These are phyloP conservation scores for Macroventuria anomochaeta DNA, from an alignment of 2,329 filamentous ascomycete species.

Conservation along the genomic window DNA sequence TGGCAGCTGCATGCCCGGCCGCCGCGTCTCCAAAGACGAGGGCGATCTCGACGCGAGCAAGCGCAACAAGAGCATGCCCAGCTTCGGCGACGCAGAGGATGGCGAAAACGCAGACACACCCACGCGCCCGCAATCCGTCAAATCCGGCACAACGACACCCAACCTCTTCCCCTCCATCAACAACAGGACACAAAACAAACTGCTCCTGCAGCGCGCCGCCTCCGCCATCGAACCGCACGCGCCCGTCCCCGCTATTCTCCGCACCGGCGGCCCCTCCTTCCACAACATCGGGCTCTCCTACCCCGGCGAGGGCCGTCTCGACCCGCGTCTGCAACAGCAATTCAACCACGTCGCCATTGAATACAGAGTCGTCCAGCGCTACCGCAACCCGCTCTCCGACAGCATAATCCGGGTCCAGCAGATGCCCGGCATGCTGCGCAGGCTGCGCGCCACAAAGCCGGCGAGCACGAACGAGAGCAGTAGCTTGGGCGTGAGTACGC, in stretches of 20 bases:
- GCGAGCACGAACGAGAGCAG: slow-evolving; percentile 33
- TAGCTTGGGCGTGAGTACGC: slow-evolving; percentile 17
- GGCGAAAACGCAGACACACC: slow-evolving; percentile 35
- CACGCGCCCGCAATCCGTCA: slow-evolving; percentile 34
- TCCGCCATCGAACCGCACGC: slow-evolving; percentile 72
- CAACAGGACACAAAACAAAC: slow-evolving; percentile 76
- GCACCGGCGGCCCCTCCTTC: slow-evolving; percentile 44
- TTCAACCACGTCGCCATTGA: slow-evolving; percentile 75
- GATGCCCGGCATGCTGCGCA: slow-evolving; percentile 55
- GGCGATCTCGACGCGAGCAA: slow-evolving; percentile 38
- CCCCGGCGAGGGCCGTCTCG: slow-evolving; percentile 52
- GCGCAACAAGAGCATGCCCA: slow-evolving; percentile 50
- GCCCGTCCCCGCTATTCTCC: slow-evolving; percentile 49
- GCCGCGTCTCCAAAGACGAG: slow-evolving; percentile 27
- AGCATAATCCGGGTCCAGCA: slow-evolving; percentile 63
- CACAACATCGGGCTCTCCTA: slow-evolving; percentile 40
- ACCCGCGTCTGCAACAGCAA: slow-evolving; percentile 69
- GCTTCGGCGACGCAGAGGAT: slow-evolving; percentile 35
- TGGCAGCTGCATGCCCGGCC: slow-evolving; percentile 46
- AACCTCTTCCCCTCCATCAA: slow-evolving; percentile 46
- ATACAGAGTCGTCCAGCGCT: slow-evolving; percentile 75
- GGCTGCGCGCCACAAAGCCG: slow-evolving; percentile 29
- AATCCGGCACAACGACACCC: slow-evolving; percentile 49
- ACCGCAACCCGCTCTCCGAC: slow-evolving; percentile 72
- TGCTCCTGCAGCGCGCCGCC: slow-evolving; percentile 75